These are phyloP conservation scores for Primulina eburnea DNA, from an alignment of 257 asterid species.

Conservation along the genomic window DNA sequence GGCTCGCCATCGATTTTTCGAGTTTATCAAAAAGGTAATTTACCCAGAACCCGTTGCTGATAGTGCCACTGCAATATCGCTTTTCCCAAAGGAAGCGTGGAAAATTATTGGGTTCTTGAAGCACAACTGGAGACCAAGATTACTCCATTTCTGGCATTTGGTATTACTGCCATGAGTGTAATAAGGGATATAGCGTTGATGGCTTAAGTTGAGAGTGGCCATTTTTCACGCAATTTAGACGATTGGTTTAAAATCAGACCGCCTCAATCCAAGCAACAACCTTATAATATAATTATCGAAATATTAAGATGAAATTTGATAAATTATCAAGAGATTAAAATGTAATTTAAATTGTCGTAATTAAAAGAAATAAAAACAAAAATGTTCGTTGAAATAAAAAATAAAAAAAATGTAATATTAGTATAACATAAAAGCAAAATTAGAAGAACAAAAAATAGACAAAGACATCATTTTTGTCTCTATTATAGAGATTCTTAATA, in stretches of 20 bases:
- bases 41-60: slow-evolving; percentile 49
- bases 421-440: no score
- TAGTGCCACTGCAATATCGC: slow-evolving; percentile 19
- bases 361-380: no score
- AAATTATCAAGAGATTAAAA: no score
- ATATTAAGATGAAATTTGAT: no score
- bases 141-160: background rate
- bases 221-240: slow-evolving; percentile 17
- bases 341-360: no score
- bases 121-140: slow-evolving; percentile 21
- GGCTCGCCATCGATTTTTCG: background rate
- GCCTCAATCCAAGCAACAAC: no score
- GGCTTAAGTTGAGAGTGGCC: slow-evolving; percentile 35
- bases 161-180: background rate
- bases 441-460: no score
- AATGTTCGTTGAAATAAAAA: no score
- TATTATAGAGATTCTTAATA: no score
- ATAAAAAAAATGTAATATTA: no score
- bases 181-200: slow-evolving; percentile 24
- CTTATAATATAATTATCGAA: no score
- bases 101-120: slow-evolving; percentile 21
- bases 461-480: no score
- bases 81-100: slow-evolving; percentile 23
- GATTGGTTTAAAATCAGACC: background rate
- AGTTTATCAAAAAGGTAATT: background rate